Evolutionary conservation across 495 filamentous ascomycete genomes (phyloP).

Genomic region (Extremus antarcticus): DNA sequence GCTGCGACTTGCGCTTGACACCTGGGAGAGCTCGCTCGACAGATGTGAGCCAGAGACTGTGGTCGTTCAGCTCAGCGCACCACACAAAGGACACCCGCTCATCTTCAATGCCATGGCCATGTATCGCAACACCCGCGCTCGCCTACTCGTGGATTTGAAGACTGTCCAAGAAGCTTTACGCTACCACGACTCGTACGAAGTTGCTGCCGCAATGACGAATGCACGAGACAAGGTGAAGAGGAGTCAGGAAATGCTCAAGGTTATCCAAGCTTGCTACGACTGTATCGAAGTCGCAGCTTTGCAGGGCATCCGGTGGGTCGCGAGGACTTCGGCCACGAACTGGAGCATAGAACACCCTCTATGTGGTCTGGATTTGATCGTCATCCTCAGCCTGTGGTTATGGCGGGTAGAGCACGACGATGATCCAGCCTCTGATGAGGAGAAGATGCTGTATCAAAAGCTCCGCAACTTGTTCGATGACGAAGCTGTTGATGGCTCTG

Average conservation of each 20-base stretch:
- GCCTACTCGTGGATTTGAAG: conserved; percentile 90
- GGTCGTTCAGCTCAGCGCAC: conserved; percentile 80
- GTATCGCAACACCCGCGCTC: conserved; percentile 86
- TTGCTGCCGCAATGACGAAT: conserved; percentile 90
- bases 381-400: conserved; percentile 96
- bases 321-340: conserved; percentile 89
- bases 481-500: conserved; percentile 66
- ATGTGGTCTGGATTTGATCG: conserved; percentile 94
- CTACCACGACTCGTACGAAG: conserved; percentile 94
- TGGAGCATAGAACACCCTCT: conserved; percentile 99
- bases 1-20: conserved; percentile 87
- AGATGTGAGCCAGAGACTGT: conserved; percentile 89
- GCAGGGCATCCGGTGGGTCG: conserved; percentile 96
- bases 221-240: conserved; percentile 87
- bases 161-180: conserved; percentile 90
- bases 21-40: conserved; percentile 93
- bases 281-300: conserved; percentile 93
- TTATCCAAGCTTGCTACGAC: conserved; percentile 94
- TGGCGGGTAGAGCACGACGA: conserved; percentile 99
- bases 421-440: conserved; percentile 82
- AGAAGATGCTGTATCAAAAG: conserved; percentile 90
- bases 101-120: conserved; percentile 99
- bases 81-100: conserved; percentile 93
- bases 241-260: conserved; percentile 94
- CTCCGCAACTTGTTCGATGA: conserved; percentile 88